These are phyloP conservation scores for Pholiota adiposa DNA, from an alignment of 1,284 basidiomycete genomes.

Conservation along the genomic window DNA sequence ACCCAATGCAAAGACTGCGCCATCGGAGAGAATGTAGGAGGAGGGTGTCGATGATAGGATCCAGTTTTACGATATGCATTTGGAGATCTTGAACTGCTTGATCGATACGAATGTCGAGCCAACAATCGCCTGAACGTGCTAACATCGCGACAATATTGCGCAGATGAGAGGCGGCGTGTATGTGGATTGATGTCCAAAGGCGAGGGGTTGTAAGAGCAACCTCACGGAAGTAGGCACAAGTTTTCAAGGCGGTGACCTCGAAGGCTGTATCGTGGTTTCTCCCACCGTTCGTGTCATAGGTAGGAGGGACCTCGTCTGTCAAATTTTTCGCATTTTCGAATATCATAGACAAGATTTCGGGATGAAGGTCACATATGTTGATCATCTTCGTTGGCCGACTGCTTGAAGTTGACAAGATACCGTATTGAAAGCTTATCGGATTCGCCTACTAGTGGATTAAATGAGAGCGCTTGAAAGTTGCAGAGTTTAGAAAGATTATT, in stretches of 20 bases:
- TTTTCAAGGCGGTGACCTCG: conserved; percentile 42
- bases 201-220: conserved; percentile 38
- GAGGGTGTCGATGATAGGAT: conserved; percentile 33
- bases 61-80: conserved; percentile 17
- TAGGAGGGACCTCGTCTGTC: conserved; percentile 21
- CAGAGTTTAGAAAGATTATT: too few species aligned
- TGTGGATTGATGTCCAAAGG: conserved; percentile 43
- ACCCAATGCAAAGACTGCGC: conserved; percentile 37
- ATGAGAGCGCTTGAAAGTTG: too few species aligned
- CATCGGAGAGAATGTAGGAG: conserved; percentile 37
- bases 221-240: conserved; percentile 39
- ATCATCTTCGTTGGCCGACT: not conserved
- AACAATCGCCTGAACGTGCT: conserved; percentile 34
- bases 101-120: conserved; percentile 38
- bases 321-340: conserved; percentile 31
- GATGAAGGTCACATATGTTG: conserved; percentile 27
- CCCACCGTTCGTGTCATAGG: conserved; percentile 8
- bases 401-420: not conserved
- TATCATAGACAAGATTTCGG: conserved; percentile 34
- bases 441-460: not conserved
- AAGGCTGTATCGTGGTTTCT: conserved; percentile 27
- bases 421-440: not conserved
- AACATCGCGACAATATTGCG: conserved; percentile 37
- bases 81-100: conserved; percentile 15
- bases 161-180: conserved; percentile 27